Base-by-base conservation (phyloP, 805 yeast species). In the Candida boleticola region DNA sequence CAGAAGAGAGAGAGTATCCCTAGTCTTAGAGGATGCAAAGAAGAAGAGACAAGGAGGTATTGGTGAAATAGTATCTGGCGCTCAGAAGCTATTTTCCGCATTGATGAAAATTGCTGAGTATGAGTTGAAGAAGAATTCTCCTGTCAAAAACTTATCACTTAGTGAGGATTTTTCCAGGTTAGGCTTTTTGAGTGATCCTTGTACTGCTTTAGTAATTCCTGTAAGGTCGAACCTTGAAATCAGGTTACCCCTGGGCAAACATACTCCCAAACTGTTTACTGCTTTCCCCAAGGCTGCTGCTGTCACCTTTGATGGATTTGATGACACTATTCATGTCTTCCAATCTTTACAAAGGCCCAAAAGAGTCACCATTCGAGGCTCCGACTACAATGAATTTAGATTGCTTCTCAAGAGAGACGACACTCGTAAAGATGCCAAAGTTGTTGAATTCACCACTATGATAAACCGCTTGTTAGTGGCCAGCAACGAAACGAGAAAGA, bases 341-440 rank as follows among this genome's bases (percentile, higher is more conserved):
- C 68, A 80, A 19, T 92, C 98, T 0, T 72, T 93, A 64, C 97
- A 90, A 60, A 81, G 78, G 64, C 99, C 99, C 0, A 79, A 88
- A 51, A 82, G 86, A 49, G 67, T 93, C 6, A 79, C 79, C 11
- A 66, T 92, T 2, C 61, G 78, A 30, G 99, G 98, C 0, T 79
- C 87, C 2, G 87, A 92, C 62, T 90, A 92, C 6, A 63, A 65
- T n/a, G 60, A 68, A 1, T 90, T 90, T 57, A 76, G 83, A 16
- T 73, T 93, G 13, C 73, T 93, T 65, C 83, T 95, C 52, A 93
- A 93, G 57, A 77, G 81, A 47, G 99, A 93, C 62, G 99, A 93
- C 65, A 82, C 95, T 16, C 69, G 98, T 49, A 95, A 95, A 56
- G 99, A 95, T 68, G 93, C 96, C 3, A 85, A 95, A 52, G 79